Evolutionary conservation across 768 basidiomycete species (phyloP), one percentile per base, ranked within the genome.

Genomic region (Hygrocybe punicea): DNA sequence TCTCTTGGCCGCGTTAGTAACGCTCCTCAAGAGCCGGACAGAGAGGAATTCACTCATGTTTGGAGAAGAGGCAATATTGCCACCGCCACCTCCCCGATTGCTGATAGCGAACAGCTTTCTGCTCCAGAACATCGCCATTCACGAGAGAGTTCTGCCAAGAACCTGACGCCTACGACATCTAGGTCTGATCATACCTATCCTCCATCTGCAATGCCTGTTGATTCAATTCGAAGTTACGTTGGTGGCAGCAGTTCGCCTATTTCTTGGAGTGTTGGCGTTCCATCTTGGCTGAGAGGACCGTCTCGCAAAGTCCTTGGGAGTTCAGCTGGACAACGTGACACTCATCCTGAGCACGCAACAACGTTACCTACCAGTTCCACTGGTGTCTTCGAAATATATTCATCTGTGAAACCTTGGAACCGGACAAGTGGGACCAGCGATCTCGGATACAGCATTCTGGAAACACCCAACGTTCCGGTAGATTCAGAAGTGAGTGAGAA

Each of bases 371-470:
- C 71, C 47, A 65, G 65, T 51, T 57, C 71, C 52, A 65, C 70
- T 45, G 73, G 76, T 24, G 80, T 89, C 34, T 79, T 76, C 49
- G 88, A 90, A 67, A 75, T 86, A 44, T 83, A 87, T 62, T 81
- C 86, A 2, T 74, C 80, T 46, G 67, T 67, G 13, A 60, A 63
- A n/a, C 56, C 65, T 6, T 62, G 69, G n/a, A 60, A 67, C 6
- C 63, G 62, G 17, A 77, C 77, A 51, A 72, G 69, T 63, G 71
- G 76, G 21, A 66, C 75, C 29, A 76, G 77, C 37, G 87, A 90
- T 60, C 74, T 90, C 60, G 84, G 87, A 1, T 93, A 85, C 71
- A 94, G 93, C 62, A 79, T 96, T 42, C 77, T 95, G 40, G 92
- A 97, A 64, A 82, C 84, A 19, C 85, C 85, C 1, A 83, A 85